Base-by-base conservation (phyloP, 805 yeast species). In the Wickerhamiella sorbophila region DNA sequence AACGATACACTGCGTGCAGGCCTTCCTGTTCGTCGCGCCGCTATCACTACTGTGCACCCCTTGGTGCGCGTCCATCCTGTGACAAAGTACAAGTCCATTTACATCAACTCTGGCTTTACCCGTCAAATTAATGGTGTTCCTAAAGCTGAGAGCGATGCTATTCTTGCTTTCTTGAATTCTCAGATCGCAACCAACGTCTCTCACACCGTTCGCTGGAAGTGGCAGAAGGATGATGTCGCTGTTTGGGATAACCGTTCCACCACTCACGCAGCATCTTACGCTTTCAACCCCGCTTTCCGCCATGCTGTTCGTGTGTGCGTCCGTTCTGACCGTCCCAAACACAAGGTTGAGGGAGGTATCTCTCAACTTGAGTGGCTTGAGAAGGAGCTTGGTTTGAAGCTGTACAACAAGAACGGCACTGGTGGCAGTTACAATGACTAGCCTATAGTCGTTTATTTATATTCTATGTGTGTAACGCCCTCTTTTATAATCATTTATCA, bases 241-340 rank as follows among this genome's bases (percentile, higher is more conserved):
- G 59, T 79, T 21, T 81, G 88, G 88, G 91, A 81, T 54, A 81
- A 81, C 66, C 74, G 91, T 57, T 66, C 79, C 54, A 71, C 75
- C 8, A 61, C 71, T 20, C 91, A 81, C 58, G 65, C 81, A 12
- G 85, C 86, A 14, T 67, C 76, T 15, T 70, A 74, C 42, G 88
- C 81, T 53, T 80, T 83, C 78, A 79, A 72, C 49, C 77, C 79
- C 15, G 72, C 69, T 32, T 66, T 74, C 19, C 72, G 91, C 59
- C 88, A 80, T 50, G 82, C 81, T 8, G 75, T 76, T 54, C 71
- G 88, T 59, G 71, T 80, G 44, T 79, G 86, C 15, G 77, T 81
- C 3, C 71, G 72, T 52, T 87, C 76, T n/a, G 88, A 81, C 58
- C 69, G 79, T 54, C 88, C 91, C 0, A 39, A 42, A 39, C 52